phyloP scores from a whole-genome alignment of 2,329 filamentous ascomycete species.

The Grosmannia huntii region DNA sequence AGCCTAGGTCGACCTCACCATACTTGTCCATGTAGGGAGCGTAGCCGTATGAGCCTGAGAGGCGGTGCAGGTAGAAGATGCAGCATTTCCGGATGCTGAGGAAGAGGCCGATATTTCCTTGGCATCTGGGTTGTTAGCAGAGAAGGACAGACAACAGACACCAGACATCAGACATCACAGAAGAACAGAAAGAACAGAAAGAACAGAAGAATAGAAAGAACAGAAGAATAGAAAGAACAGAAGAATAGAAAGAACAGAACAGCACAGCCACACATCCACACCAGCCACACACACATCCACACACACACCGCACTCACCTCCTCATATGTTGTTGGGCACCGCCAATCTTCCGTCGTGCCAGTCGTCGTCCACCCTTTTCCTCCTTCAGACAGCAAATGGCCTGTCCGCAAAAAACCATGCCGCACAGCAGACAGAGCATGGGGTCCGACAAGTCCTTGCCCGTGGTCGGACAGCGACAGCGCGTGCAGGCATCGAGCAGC shows the following conservation, averaged over 20 bases:
- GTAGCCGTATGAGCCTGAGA: conserved; percentile 69
- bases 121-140: conserved; percentile 51
- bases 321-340: conserved; percentile 85
- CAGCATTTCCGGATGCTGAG: conserved; percentile 96
- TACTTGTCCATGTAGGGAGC: conserved; percentile 94
- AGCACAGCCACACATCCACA: too few species aligned
- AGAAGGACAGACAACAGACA: too few species aligned
- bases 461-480: conserved; percentile 71
- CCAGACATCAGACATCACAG: too few species aligned
- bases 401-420: conserved; percentile 93
- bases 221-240: too few species aligned
- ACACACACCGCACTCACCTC: conserved; percentile 66
- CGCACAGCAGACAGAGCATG: conserved; percentile 85
- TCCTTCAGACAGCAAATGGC: conserved; percentile 76
- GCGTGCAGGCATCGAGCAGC: conserved; percentile 83
- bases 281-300: too few species aligned
- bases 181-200: too few species aligned
- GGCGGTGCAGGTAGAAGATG: conserved; percentile 72
- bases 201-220: too few species aligned
- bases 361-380: conserved; percentile 30
- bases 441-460: conserved; percentile 87
- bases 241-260: too few species aligned
- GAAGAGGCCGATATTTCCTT: conserved; percentile 81
- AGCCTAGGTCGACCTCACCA: conserved; percentile 85
- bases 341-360: conserved; percentile 43